phyloP scores from a whole-genome alignment of 306 rosid species.

The Quercus gilva region DNA sequence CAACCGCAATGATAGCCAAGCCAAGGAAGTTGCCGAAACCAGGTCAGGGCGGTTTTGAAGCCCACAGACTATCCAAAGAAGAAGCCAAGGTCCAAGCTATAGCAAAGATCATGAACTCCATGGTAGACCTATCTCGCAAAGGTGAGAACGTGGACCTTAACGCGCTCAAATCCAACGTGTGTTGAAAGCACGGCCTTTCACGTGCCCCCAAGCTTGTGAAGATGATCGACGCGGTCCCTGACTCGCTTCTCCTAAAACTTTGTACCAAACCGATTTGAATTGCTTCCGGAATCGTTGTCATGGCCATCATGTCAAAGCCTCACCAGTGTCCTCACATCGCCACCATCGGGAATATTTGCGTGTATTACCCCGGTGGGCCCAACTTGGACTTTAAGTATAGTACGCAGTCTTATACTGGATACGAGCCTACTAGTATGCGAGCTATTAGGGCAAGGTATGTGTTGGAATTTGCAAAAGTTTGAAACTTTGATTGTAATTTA shows the following conservation, averaged over 20 bases:
- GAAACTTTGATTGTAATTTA: background rate
- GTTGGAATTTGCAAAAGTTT: background rate
- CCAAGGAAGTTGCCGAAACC: constrained; percentile 71
- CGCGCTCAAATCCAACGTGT: constrained; percentile 79
- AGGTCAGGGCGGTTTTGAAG: constrained; percentile 78
- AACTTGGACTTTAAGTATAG: constrained; percentile 95
- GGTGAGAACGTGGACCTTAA: constrained; percentile 88
- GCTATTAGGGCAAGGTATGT: constrained; percentile 82
- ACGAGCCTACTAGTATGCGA: constrained; percentile 97
- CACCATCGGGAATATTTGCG: constrained; percentile 89
- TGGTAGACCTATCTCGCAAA: constrained; percentile 82
- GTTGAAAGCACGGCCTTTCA: constrained; percentile 90
- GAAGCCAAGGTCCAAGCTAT: constrained; percentile 93
- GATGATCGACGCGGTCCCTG: constrained; percentile 90
- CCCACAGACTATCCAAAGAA: constrained; percentile 75
- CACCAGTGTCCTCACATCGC: constrained; percentile 96
- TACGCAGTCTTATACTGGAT: constrained; percentile 95
- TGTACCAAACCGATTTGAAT: constrained; percentile 93
- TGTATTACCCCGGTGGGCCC: constrained; percentile 94
- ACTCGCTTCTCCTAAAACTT: constrained; percentile 80
- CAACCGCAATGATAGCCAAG: constrained; percentile 53
- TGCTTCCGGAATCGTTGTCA: constrained; percentile 88
- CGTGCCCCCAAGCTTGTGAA: constrained; percentile 94
- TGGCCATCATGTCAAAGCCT: constrained; percentile 96
- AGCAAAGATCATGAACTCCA: constrained; percentile 80